Percentiles rank a stretch among this genome's conserved stretches.
Evolutionary conservation across 1,284 basidiomycete species (phyloP).

Genomic region (Leccinum discolor): DNA sequence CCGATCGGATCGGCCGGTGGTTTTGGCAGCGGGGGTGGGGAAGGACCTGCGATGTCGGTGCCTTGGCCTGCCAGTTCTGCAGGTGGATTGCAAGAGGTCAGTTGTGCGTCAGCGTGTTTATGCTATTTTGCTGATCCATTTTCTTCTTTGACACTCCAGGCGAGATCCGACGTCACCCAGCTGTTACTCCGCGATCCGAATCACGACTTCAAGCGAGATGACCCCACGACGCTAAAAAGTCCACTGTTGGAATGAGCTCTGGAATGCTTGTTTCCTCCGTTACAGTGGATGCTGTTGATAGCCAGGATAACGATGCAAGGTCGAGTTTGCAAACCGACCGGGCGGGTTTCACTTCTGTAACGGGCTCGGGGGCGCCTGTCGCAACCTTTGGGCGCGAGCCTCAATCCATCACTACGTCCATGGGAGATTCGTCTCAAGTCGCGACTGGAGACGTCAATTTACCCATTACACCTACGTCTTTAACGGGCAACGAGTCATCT

Average conservation of each 20-base stretch:
- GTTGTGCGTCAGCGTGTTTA: background rate
- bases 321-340: background rate
- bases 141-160: slow-evolving; percentile 5
- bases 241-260: background rate
- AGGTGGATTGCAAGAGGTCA: slow-evolving; percentile 5
- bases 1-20: slow-evolving; percentile 19
- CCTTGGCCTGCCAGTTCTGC: slow-evolving; percentile 40
- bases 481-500: background rate
- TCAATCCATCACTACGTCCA: background rate
- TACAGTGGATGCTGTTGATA: background rate
- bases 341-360: background rate
- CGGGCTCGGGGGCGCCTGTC: background rate
- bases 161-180: slow-evolving; percentile 21
- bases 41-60: slow-evolving; percentile 37
- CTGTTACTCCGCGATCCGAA: slow-evolving; percentile 27
- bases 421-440: background rate
- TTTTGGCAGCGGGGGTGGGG: background rate
- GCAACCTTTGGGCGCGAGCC: background rate
- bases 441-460: background rate
- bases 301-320: background rate
- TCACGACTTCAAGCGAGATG: slow-evolving; percentile 16
- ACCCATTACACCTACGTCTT: background rate
- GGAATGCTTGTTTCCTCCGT: background rate
- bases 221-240: slow-evolving; percentile 13
- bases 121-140: background rate